Evolutionary conservation across 192 early-diverging fungal genomes (phyloP).

Genomic region (Irineochytrium annulatum): DNA sequence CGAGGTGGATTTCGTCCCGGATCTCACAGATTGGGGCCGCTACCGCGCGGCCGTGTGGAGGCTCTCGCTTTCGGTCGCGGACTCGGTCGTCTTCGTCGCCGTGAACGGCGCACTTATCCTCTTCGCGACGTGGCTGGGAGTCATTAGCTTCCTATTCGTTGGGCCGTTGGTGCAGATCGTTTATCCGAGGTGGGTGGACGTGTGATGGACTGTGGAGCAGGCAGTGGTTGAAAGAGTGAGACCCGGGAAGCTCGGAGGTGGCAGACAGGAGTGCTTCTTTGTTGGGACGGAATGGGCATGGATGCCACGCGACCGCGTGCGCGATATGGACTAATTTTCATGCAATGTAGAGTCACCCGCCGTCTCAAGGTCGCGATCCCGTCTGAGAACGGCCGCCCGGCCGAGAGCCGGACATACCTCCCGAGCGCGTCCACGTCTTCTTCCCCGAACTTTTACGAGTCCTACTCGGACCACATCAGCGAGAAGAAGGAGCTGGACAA

Average conservation of each 20-base stretch:
- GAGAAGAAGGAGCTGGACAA: not conserved
- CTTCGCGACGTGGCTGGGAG: not conserved
- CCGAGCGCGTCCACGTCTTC: constrained; percentile 6
- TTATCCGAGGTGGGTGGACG: not conserved
- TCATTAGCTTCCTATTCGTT: not conserved
- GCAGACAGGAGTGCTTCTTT: not conserved
- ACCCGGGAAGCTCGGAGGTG: not conserved
- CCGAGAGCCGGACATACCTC: not conserved
- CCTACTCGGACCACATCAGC: constrained; percentile 7
- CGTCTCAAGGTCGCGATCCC: not conserved
- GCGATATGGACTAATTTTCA: not conserved
- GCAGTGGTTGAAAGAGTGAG: not conserved
- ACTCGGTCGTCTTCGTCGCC: not conserved
- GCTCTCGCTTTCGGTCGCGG: not conserved
- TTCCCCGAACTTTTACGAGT: constrained; percentile 2
- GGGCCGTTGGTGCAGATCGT: constrained; percentile 1
- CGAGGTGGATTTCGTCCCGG: not conserved
- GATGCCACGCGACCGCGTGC: not conserved
- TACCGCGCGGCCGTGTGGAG: not conserved
- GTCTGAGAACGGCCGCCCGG: not conserved
- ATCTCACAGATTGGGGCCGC: not conserved
- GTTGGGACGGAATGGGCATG: too few species aligned
- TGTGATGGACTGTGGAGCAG: not conserved
- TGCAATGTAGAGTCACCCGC: not conserved
- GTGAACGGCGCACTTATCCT: not conserved